Base-by-base conservation (phyloP, 495 filamentous ascomycete species). In the Hamigera avellanea region DNA sequence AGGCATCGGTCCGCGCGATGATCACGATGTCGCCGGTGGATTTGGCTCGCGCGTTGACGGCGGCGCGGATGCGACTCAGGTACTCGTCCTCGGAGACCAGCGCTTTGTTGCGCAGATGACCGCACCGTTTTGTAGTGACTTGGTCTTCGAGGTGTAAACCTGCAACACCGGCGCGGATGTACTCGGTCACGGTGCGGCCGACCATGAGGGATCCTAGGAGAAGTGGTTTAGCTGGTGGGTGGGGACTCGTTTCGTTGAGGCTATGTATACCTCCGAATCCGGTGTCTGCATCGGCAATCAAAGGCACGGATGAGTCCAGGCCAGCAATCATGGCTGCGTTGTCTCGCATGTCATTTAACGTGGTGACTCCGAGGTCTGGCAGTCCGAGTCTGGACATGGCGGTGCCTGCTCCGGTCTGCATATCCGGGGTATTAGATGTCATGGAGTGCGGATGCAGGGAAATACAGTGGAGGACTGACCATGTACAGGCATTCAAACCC, bases 121-220 rank as follows among this genome's bases (percentile, higher is more conserved):
- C 72, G 50, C 71, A 75, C 3, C 71, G 71, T 43, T 80, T 80
- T 10, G 59, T 64, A 16, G 51, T 49, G 10, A 73, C 62, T 46
- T 80, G 73, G 55, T 80, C 76, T 51, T 81, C 76, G 32, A 80
- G 57, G 41, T 80, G 74, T 21, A 80, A 50, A 8, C 61, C 76
- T 2, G 76, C 75, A 2, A 79, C 69, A 26, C 72, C 72, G 10
- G 68, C 59, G 3, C 57, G 57, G 25, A 69, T 67, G 49, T 78
- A 80, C 31, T 66, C 52, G 33, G 60, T 53, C 16, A 76, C 64
- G 0, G 73, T 69, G n/a, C 66, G 57, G 7, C 64, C 55, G 19
- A 78, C 64, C n/a, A n/a, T n/a, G n/a, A n/a, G n/a, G n/a, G n/a
- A n/a, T n/a, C n/a, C n/a, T n/a, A n/a, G n/a, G n/a, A n/a, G n/a